phyloP scores from a whole-genome alignment of 78 protist genomes.

The Dictyostelium capitatum region DNA sequence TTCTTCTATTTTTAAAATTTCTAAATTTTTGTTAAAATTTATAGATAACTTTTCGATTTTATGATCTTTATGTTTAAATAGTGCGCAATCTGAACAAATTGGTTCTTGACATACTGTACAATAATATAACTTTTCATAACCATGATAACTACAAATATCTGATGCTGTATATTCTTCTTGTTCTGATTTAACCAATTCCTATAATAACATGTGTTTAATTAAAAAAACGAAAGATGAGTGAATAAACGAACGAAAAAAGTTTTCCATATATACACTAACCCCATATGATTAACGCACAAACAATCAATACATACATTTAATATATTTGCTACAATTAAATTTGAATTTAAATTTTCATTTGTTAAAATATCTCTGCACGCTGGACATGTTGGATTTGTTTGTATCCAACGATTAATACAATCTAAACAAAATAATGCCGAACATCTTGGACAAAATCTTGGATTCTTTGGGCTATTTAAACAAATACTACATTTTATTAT shows the following conservation, averaged over 20 bases:
- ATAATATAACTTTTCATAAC: conserved; percentile 63
- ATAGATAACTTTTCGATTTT: conserved; percentile 63
- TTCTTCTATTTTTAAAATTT: conserved; percentile 68
- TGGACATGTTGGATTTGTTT: conserved; percentile 63
- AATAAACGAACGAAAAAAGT: no score
- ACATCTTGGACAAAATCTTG: conserved; percentile 67
- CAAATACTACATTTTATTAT: conserved; percentile 75
- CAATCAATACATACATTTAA: conserved; percentile 21
- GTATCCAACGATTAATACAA: conserved; percentile 61
- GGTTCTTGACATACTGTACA: conserved; percentile 54
- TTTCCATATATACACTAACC: no score
- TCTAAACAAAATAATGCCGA: conserved; percentile 58
- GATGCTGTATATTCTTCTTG: conserved; percentile 34
- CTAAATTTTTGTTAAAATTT: conserved; percentile 45
- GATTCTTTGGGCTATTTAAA: conserved; percentile 53
- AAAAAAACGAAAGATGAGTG: background rate
- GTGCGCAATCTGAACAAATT: conserved; percentile 71
- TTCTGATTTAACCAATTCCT: conserved; percentile 63
- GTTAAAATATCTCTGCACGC: conserved; percentile 45
- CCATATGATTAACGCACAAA: background rate
- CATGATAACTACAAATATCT: conserved; percentile 61
- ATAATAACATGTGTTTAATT: background rate
- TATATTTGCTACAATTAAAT: conserved; percentile 68
- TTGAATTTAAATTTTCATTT: conserved; percentile 54
- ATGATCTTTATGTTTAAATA: conserved; percentile 66